Conservation (phyloP, 768 basidiomycete genomes). For the Punctularia strigosozonata region DNA sequence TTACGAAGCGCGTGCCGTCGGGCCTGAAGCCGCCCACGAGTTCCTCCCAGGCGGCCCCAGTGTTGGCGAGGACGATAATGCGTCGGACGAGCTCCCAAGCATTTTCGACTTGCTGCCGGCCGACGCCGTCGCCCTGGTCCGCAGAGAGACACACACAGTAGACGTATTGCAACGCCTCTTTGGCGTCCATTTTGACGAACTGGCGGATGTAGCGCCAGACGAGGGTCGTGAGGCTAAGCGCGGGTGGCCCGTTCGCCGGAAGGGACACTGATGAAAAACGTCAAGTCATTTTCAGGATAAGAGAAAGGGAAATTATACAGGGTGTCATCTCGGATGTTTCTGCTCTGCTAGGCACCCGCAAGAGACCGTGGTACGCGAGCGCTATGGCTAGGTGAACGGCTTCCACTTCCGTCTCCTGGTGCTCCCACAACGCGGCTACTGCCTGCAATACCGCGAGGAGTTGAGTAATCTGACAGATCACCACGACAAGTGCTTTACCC, state of each 20-base stretch:
- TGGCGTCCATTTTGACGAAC: conserved; percentile 87
- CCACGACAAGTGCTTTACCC: conserved; percentile 51
- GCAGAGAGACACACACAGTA: conserved; percentile 73
- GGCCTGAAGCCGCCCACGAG: conserved; percentile 86
- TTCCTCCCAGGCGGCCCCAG: conserved; percentile 80
- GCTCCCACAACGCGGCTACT: conserved; percentile 81
- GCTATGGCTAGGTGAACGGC: conserved; percentile 91
- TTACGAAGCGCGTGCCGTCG: conserved; percentile 82
- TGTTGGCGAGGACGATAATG: conserved; percentile 69
- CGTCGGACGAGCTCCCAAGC: conserved; percentile 74
- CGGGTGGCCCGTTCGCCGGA: conserved; percentile 55
- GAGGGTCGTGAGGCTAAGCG: conserved; percentile 71
- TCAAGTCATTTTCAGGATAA: background rate
- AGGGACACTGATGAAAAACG: conserved; percentile 43
- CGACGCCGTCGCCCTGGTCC: conserved; percentile 58
- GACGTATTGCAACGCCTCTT: conserved; percentile 90
- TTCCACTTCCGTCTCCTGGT: conserved; percentile 79
- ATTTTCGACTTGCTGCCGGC: conserved; percentile 74
- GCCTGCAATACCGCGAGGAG: conserved; percentile 36
- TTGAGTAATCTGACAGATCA: background rate
- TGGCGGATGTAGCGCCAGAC: conserved; percentile 90
- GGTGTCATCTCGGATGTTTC: conserved; percentile 81
- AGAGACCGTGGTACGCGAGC: conserved; percentile 84
- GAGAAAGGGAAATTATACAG: conserved; percentile 25
- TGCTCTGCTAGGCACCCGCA: conserved; percentile 71